Base-by-base conservation (phyloP, 371 early-diverging fungal genomes). In the Syncephalastrum racemosum region DNA sequence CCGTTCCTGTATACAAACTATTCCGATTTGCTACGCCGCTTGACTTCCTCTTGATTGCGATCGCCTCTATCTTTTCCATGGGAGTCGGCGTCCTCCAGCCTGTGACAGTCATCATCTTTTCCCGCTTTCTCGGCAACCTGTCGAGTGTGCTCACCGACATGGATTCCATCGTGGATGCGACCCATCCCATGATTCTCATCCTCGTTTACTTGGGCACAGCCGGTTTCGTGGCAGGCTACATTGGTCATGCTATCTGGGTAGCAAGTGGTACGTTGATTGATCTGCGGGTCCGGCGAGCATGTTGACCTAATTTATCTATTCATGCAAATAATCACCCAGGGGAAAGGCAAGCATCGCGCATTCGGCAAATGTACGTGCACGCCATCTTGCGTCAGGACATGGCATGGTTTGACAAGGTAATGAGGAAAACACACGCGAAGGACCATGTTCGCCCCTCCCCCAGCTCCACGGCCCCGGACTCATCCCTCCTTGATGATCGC, bases 371-470 rank as follows among this genome's bases (percentile, higher is more conserved):
- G 14, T 91, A 87, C 50, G 82, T 93, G 43, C 77, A 73, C 39
- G 71, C 93, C 0, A 79, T 92, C 48, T 72, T 96, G 25, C 82
- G 90, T 16, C 95, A 96, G 63, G 90, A 96, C 43, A 81, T 92
- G 53, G 84, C 80, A 15, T 96, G 90, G 87, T 95, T 93, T 67
- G 98, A 97, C 58, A 70, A 64, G 36, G 36, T 31, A 31, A 31
- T 25, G 25, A 2, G 25, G 25, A 25, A 25, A 25, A 19, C 25
- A 25, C 5, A 2, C 5, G 25, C 25, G 25, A 5, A 25, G 25
- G n/a, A n/a, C n/a, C n/a, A n/a, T n/a, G n/a, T n/a, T n/a, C n/a
- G n/a, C n/a, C n/a, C n/a, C n/a, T n/a, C n/a, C n/a, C n/a, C n/a
- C n/a, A n/a, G n/a, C n/a, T n/a, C n/a, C n/a, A n/a, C n/a, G n/a